A percentile compares a stretch with the other conserved stretches of the same genome.
These are phyloP conservation scores for Cryptosporidium baileyi DNA, from an alignment of 169 alveolate species.

Conservation along the genomic window DNA sequence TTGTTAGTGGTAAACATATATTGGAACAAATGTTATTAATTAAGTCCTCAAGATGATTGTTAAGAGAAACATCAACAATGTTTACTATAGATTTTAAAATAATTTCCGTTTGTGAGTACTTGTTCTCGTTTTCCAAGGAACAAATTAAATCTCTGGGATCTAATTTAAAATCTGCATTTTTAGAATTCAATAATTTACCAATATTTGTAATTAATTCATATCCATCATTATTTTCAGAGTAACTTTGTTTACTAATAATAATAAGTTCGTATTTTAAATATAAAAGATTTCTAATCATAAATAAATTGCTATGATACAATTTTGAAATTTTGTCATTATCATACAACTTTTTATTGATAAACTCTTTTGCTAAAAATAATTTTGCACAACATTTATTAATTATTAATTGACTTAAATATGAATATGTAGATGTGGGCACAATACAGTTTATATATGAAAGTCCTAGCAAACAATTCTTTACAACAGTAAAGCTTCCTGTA, in stretches of 20 bases:
- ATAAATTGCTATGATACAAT: conserved; percentile 50
- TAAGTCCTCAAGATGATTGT: conserved; percentile 22
- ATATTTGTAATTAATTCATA: background rate
- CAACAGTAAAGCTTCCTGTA: conserved; percentile 25
- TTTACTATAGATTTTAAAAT: background rate
- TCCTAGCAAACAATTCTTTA: conserved; percentile 22
- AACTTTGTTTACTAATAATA: background rate
- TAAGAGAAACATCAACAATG: background rate
- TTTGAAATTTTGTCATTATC: conserved; percentile 5
- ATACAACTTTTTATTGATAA: conserved; percentile 5
- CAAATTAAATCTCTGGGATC: background rate
- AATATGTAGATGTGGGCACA: conserved; percentile 29
- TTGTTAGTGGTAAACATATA: conserved; percentile 52
- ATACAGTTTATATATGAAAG: conserved; percentile 32
- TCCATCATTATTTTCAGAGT: background rate
- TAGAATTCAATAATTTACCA: background rate
- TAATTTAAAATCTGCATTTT: background rate
- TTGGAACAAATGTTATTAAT: conserved; percentile 36
- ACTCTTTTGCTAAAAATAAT: conserved; percentile 26
- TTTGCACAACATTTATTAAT: conserved; percentile 41
- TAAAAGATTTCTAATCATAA: conserved; percentile 26
- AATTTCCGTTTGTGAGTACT: background rate
- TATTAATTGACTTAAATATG: conserved; percentile 1
- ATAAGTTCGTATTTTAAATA: conserved; percentile 48
- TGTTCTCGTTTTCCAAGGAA: too few relatives aligned